Conservation (phyloP, 495 filamentous ascomycete genomes). For the Schizothecium vesticola region DNA sequence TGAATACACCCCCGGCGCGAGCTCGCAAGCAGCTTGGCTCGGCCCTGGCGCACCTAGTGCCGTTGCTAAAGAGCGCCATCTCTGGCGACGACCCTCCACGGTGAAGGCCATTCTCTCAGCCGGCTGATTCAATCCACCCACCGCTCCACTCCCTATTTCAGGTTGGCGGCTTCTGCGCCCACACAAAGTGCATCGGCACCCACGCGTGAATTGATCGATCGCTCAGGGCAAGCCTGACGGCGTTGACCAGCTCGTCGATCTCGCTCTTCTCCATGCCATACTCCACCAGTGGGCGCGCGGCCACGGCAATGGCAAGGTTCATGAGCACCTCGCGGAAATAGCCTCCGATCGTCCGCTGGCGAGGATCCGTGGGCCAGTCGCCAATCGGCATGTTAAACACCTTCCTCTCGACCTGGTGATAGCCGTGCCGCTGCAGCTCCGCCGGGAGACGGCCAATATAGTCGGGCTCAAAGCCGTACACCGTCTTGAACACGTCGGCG, state of each 20-base stretch:
- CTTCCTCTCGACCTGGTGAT: constrained; percentile 47
- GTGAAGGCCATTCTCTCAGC: not conserved
- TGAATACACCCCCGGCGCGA: not conserved
- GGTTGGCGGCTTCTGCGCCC: constrained; percentile 38
- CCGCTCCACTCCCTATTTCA: constrained; percentile 1
- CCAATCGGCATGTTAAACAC: constrained; percentile 56
- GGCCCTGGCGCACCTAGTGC: not conserved
- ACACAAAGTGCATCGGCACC: constrained; percentile 39
- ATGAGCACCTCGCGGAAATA: constrained; percentile 45
- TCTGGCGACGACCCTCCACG: not conserved
- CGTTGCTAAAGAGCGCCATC: not conserved
- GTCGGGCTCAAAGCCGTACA: constrained; percentile 43
- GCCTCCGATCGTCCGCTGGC: constrained; percentile 53
- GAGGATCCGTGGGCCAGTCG: constrained; percentile 54
- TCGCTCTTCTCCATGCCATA: constrained; percentile 37
- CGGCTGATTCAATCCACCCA: not conserved
- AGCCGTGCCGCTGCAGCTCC: constrained; percentile 41
- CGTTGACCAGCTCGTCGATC: constrained; percentile 27
- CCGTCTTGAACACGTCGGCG: constrained; percentile 21
- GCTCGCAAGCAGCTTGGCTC: not conserved
- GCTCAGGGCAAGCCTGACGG: constrained; percentile 24
- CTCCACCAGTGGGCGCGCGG: constrained; percentile 49
- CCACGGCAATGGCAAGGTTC: constrained; percentile 51
- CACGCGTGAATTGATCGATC: constrained; percentile 37
- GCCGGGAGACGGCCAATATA: constrained; percentile 35